These are phyloP conservation scores for Plenodomus lindquistii DNA, from an alignment of 2,329 filamentous ascomycete species.

Conservation along the genomic window DNA sequence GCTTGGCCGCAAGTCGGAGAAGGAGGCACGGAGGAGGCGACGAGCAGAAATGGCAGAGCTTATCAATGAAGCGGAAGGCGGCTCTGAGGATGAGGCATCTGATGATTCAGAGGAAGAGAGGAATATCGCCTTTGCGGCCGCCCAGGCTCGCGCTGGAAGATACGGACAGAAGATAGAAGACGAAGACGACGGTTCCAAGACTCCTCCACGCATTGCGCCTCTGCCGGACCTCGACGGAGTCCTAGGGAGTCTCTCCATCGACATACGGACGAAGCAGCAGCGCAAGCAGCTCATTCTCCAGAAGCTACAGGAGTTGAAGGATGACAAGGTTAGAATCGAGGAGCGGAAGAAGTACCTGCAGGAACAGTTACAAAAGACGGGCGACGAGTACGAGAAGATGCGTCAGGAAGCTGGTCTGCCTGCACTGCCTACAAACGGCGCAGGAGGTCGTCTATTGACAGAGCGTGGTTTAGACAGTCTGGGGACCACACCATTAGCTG, in stretches of 20 bases:
- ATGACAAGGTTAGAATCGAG: conserved; percentile 70
- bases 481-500: conserved; percentile 39
- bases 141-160: conserved; percentile 85
- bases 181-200: conserved; percentile 54
- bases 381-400: conserved; percentile 68
- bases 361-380: conserved; percentile 76
- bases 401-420: conserved; percentile 54
- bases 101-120: conserved; percentile 66
- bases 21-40: conserved; percentile 66
- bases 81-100: conserved; percentile 69
- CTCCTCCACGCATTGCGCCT: conserved; percentile 75
- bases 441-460: conserved; percentile 30
- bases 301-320: conserved; percentile 67
- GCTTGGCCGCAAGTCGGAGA: conserved; percentile 77
- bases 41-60: conserved; percentile 80
- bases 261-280: conserved; percentile 65
- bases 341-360: conserved; percentile 80
- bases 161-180: conserved; percentile 62
- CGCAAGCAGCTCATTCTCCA: conserved; percentile 61
- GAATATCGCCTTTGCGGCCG: conserved; percentile 81
- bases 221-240: conserved; percentile 74
- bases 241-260: conserved; percentile 64
- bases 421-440: conserved; percentile 33
- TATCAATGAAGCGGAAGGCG: conserved; percentile 77
- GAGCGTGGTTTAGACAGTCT: conserved; percentile 43